Percentiles rank a stretch among this genome's conserved stretches.
Conservation (phyloP, 2,329 filamentous ascomycete species). For the Colletotrichum godetiae region DNA sequence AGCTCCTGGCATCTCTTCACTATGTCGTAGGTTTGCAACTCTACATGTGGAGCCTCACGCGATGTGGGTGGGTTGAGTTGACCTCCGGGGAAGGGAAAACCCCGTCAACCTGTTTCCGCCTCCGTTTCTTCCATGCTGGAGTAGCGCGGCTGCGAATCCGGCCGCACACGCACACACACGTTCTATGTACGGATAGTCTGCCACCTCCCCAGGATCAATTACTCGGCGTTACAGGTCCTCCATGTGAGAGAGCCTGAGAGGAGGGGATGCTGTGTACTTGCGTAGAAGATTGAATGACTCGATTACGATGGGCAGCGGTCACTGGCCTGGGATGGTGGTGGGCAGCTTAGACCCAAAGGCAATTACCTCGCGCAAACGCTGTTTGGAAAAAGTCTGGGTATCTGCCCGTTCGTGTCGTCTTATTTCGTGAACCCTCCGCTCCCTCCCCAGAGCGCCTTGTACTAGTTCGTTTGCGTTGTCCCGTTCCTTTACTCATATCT, state of each 20-base stretch:
- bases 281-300: slow-evolving; percentile 14
- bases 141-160: not conserved
- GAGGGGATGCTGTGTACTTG: too few relatives aligned
- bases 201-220: not conserved
- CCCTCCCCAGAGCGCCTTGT: not conserved
- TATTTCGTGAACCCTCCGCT: not conserved
- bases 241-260: not conserved
- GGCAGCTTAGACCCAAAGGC: not conserved
- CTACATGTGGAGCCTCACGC: not conserved
- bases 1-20: not conserved
- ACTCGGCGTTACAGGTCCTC: not conserved
- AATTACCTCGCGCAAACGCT: slow-evolving; percentile 1
- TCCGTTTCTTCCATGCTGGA: not conserved
- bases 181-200: not conserved
- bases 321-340: not conserved
- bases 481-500: not conserved
- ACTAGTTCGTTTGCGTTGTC: not conserved
- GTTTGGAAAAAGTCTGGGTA: not conserved
- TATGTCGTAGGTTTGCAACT: not conserved
- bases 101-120: not conserved
- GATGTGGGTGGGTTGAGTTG: not conserved
- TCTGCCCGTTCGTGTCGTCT: not conserved
- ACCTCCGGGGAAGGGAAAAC: not conserved
- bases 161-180: too few relatives aligned
- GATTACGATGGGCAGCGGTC: not conserved